A percentile compares a stretch with the other conserved stretches of the same genome.
Evolutionary conservation across 2,329 filamentous ascomycete species (phyloP).

Genomic region (Cladosporium halotolerans): DNA sequence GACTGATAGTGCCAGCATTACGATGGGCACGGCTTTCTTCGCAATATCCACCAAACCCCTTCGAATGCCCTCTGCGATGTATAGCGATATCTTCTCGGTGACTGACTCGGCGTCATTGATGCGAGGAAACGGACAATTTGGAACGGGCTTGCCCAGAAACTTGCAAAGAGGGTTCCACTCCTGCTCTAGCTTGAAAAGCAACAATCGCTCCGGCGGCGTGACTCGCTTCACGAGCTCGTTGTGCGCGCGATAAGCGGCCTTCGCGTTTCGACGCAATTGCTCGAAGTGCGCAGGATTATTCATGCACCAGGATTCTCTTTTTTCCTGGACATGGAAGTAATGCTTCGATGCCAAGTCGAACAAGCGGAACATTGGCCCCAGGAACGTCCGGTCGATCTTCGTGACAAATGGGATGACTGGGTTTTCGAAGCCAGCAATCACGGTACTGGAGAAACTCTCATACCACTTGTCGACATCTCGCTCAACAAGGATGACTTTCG

Average conservation of each 20-base stretch:
- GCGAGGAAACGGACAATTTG: neutral
- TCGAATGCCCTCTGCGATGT: neutral
- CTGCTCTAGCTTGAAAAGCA: constrained; percentile 10
- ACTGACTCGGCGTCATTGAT: constrained; percentile 1
- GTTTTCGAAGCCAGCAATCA: neutral
- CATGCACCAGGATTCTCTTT: neutral
- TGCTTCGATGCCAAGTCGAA: constrained; percentile 1
- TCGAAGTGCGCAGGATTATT: constrained; percentile 5
- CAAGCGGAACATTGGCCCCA: neutral
- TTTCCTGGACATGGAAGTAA: constrained; percentile 3
- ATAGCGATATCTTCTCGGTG: neutral
- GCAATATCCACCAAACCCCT: neutral
- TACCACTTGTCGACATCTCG: constrained; percentile 44
- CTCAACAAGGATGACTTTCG: constrained; percentile 40
- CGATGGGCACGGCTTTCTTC: neutral
- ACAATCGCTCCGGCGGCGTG: constrained; percentile 8
- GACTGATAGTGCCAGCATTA: neutral
- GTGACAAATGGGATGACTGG: neutral
- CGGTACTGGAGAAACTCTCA: neutral
- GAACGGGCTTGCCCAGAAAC: constrained; percentile 12
- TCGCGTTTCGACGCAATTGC: constrained; percentile 4
- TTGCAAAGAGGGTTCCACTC: constrained; percentile 14
- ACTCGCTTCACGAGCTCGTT: constrained; percentile 5
- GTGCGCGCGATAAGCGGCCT: constrained; percentile 10
- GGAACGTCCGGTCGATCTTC: neutral